These are phyloP conservation scores for Backusella mclennaniae DNA, from an alignment of 192 early-diverging fungal genomes.

Conservation along the genomic window DNA sequence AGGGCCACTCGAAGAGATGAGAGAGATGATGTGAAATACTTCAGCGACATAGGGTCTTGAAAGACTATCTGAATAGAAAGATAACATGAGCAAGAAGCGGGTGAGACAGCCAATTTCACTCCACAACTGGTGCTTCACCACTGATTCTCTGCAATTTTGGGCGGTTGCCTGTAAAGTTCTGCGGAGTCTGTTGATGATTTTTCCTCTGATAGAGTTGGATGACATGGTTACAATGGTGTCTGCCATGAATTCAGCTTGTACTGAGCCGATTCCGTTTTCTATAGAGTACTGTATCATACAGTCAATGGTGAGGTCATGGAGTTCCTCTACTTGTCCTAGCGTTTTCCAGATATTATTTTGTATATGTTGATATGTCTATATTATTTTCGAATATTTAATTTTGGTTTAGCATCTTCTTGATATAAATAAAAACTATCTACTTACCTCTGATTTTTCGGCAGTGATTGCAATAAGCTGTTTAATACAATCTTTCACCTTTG, in stretches of 20 bases:
- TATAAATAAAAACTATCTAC: not conserved
- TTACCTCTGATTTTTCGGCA: slow-evolving; percentile 57
- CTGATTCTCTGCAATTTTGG: slow-evolving; percentile 55
- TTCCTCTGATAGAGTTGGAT: slow-evolving; percentile 66
- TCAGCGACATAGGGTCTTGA: slow-evolving; percentile 79
- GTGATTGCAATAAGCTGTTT: slow-evolving; percentile 74
- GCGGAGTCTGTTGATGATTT: slow-evolving; percentile 72
- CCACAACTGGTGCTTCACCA: slow-evolving; percentile 82
- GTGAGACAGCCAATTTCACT: slow-evolving; percentile 81
- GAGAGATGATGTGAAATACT: slow-evolving; percentile 74
- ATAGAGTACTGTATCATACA: slow-evolving; percentile 71
- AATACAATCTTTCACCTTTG: slow-evolving; percentile 69
- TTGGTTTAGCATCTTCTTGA: not conserved
- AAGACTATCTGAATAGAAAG: slow-evolving; percentile 72
- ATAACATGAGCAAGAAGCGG: slow-evolving; percentile 81
- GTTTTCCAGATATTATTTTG: slow-evolving; percentile 81
- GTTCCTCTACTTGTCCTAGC: slow-evolving; percentile 68
- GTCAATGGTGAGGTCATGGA: slow-evolving; percentile 75
- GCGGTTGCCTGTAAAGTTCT: slow-evolving; percentile 71
- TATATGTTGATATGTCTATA: slow-evolving; percentile 71
- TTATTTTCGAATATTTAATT: not conserved
- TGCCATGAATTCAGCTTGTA: slow-evolving; percentile 75
- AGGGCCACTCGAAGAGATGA: slow-evolving; percentile 80
- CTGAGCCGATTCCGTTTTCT: slow-evolving; percentile 71
- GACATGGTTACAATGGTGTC: slow-evolving; percentile 83